Evolutionary conservation across 768 basidiomycete genomes (phyloP), one percentile per base, ranked within the genome.

Genomic region (Jaapia argillacea): DNA sequence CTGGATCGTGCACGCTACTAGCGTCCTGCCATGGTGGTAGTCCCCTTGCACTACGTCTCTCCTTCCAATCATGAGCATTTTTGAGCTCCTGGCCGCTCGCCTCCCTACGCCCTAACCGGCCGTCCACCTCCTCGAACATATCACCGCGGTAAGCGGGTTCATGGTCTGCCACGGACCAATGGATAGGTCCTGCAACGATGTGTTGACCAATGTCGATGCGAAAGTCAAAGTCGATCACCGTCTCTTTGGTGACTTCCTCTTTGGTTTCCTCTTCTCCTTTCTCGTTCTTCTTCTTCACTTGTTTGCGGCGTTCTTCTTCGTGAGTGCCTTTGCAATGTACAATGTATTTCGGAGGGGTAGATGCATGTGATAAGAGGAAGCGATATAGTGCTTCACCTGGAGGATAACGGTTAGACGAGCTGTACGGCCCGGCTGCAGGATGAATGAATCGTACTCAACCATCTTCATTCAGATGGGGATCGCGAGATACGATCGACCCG

Each of bases 301-400:
- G 58, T 26, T 73, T 72, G 4, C 67, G 62, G 33, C 64, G 71
- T 5, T 61, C 68, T 53, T 85, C 81, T 2, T 56, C 47, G 53
- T 84, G 83, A 0, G 69, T 67, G 7, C 84, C 83, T 13, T 60
- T 60, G 48, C 71, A 70, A 33, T 67, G 71, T 3, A 84, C 54
- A 26, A 61, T 57, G 46, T 72, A 63, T 18, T 45, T 58, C 4
- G 81, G 81, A 2, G 62, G 65, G 2, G 51, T 59, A 24, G 52
- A 56, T 1, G 79, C 68, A 41, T 81, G 75, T 3, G 68, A 67
- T 18, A 85, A 70, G n/a, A 89, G 62, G 59, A 85, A 89, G 45
- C 82, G 75, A 56, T 83, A 85, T 20, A 87, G 68, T 0, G 79
- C 78, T 52, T 82, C 81, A 36, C 81, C 81, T 81, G 45, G 16